Evolutionary conservation across 495 filamentous ascomycete genomes (phyloP).

Genomic region (Podospora conica): DNA sequence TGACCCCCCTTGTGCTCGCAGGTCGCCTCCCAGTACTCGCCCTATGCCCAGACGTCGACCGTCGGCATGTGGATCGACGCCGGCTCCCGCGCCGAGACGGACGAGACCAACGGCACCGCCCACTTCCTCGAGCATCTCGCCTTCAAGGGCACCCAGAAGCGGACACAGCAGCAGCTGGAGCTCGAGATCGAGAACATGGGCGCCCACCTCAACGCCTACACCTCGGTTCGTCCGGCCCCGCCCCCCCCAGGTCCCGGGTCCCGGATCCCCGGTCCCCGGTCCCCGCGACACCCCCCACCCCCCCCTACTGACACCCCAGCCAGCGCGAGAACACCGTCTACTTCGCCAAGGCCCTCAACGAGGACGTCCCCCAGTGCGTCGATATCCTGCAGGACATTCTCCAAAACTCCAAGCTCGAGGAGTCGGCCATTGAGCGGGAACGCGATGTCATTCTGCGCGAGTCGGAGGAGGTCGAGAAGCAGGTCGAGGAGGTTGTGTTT

Average conservation of each 20-base stretch:
- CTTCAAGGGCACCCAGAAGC: conserved; percentile 97
- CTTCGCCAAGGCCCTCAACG: conserved; percentile 98
- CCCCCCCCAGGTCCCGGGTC: neutral
- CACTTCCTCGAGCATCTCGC: conserved; percentile 99
- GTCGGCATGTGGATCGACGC: conserved; percentile 99
- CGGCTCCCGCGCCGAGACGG: conserved; percentile 95
- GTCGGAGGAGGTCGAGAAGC: conserved; percentile 99
- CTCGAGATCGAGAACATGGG: conserved; percentile 99
- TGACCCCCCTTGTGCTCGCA: conserved; percentile 44
- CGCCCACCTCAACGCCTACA: conserved; percentile 98
- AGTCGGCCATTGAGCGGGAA: conserved; percentile 88
- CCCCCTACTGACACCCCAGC: conserved; percentile 30
- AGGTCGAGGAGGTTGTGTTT: conserved; percentile 98
- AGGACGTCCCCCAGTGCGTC: conserved; percentile 89
- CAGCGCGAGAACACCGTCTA: conserved; percentile 99
- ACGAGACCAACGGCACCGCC: conserved; percentile 96
- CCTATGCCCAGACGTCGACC: conserved; percentile 96
- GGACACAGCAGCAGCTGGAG: conserved; percentile 93
- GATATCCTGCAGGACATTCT: conserved; percentile 99
- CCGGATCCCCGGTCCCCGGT: neutral
- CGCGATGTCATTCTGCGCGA: conserved; percentile 97
- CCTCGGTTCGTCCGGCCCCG: conserved; percentile 72
- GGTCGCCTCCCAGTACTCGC: conserved; percentile 97
- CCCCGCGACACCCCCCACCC: no score
- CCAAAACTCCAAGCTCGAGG: conserved; percentile 96